Evolutionary conservation across 2,329 filamentous ascomycete species (phyloP).

Genomic region (Aphanoascus verrucosus): DNA sequence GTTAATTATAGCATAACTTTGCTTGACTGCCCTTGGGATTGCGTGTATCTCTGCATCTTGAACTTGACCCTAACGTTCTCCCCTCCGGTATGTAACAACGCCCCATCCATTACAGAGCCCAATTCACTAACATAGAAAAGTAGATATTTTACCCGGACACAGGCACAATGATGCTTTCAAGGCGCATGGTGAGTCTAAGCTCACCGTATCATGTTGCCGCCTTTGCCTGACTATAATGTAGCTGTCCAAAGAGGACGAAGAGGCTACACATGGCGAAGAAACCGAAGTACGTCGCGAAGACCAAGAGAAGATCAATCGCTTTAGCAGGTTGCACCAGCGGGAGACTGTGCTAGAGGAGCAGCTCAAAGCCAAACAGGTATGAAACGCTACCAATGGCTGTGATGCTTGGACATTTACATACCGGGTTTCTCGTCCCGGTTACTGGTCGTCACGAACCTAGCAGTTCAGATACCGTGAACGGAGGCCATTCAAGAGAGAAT

Average conservation of each 20-base stretch:
- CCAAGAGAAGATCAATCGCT: slow-evolving; percentile 97
- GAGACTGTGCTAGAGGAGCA: slow-evolving; percentile 70
- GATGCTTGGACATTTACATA: no score
- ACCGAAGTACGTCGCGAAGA: slow-evolving; percentile 92
- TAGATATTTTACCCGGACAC: neutral
- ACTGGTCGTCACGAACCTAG: no score
- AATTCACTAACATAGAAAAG: neutral
- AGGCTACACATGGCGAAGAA: slow-evolving; percentile 59
- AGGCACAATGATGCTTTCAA: slow-evolving; percentile 40
- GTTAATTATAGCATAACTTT: no score
- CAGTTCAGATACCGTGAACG: no score
- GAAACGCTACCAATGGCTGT: slow-evolving; percentile 22
- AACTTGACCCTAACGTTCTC: no score
- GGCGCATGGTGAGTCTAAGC: slow-evolving; percentile 48
- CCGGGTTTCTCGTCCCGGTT: no score
- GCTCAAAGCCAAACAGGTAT: slow-evolving; percentile 65
- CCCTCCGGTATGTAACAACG: no score
- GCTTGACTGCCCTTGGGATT: no score
- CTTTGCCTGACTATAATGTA: slow-evolving; percentile 30
- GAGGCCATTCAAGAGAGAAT: no score
- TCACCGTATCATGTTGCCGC: neutral
- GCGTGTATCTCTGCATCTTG: no score
- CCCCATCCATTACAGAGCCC: no score
- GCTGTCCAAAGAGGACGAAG: slow-evolving; percentile 92
- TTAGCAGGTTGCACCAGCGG: slow-evolving; percentile 85